Evolutionary conservation across 129 eudicot species (phyloP), one percentile per base, ranked within the genome.

Genomic region (Flaveria brownii): DNA sequence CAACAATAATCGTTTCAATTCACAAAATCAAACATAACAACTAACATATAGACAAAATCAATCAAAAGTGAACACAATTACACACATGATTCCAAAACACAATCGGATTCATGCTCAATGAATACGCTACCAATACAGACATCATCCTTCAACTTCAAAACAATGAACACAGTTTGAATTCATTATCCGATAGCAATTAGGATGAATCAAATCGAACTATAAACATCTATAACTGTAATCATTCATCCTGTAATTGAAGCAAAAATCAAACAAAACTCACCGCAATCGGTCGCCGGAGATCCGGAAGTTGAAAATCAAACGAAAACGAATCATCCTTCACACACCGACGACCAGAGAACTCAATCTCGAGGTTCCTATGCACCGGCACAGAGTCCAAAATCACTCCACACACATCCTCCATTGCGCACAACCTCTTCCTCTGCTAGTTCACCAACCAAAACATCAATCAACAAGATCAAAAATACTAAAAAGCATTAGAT

Each of bases 361-460:
- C 79, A 65, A 80, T 61, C 60, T 80, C 83, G 5, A 73, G 74
- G 30, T 73, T 80, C 49, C 67, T 80, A 15, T 80, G 79, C 13
- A 72, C 45, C 18, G 62, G 78, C 25, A 64, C 50, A 15, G 83
- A 42, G 9, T 66, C 75, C 42, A 74, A 1, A 26, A 80, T 66
- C 1, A 36, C 75, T 65, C 83, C 83, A 66, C 73, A 73, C n/a
- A 33, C 83, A 80, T 80, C 83, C 18, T 73, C 75, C 79, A 80
- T 80, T 67, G 83, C 69, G 15, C 83, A 73, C 9, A 80, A 73
- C 12, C 59, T 22, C 70, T 80, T 80, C 22, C 83, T 17, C 28
- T 80, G 83, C 74, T 80, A 69, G 14, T 65, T 22, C 50, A 20
- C 52, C 33, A 14, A 43, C 69, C 10, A 51, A 50, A 64, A 59